A percentile compares a stretch with the other conserved stretches of the same genome.
Evolutionary conservation across 2,329 filamentous ascomycete species (phyloP).

Genomic region (Seiridium cupressi): DNA sequence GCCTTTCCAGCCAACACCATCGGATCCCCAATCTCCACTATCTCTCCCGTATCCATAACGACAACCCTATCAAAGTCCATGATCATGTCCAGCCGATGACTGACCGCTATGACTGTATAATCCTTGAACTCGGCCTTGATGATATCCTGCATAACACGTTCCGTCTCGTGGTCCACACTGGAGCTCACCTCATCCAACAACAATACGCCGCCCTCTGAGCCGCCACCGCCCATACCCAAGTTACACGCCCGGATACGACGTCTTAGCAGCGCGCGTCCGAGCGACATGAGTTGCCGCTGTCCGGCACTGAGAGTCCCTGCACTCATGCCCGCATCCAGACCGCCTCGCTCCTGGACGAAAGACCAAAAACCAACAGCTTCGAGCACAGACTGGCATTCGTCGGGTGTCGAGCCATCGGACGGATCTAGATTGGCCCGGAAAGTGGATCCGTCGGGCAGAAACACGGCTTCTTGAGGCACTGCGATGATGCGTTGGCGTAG

Average conservation of each 20-base stretch:
- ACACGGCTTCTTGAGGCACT: conserved; percentile 41
- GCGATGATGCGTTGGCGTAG: conserved; percentile 38
- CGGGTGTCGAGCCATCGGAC: conserved; percentile 13
- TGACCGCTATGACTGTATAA: conserved; percentile 46
- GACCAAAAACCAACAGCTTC: conserved; percentile 19
- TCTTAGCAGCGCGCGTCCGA: conserved; percentile 23
- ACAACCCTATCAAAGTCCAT: conserved; percentile 47
- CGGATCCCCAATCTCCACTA: conserved; percentile 37
- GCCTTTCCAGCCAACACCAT: conserved; percentile 12
- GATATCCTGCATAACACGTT: conserved; percentile 21
- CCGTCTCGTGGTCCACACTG: conserved; percentile 26
- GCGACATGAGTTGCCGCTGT: conserved; percentile 34
- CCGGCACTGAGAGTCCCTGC: conserved; percentile 45
- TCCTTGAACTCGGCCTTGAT: conserved; percentile 21
- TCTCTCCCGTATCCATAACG: conserved; percentile 43
- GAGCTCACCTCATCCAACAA: conserved; percentile 31
- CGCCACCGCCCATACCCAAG: conserved; percentile 16
- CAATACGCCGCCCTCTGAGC: conserved; percentile 23
- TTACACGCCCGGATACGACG: conserved; percentile 15
- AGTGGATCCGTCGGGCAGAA: conserved; percentile 34
- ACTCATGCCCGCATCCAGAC: conserved; percentile 31
- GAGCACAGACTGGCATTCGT: conserved; percentile 20
- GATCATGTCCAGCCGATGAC: conserved; percentile 35
- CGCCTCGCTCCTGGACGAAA: conserved; percentile 21
- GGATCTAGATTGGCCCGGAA: conserved; percentile 33